These are phyloP conservation scores for Petunia secreta DNA, from an alignment of 257 asterid species.

Conservation along the genomic window DNA sequence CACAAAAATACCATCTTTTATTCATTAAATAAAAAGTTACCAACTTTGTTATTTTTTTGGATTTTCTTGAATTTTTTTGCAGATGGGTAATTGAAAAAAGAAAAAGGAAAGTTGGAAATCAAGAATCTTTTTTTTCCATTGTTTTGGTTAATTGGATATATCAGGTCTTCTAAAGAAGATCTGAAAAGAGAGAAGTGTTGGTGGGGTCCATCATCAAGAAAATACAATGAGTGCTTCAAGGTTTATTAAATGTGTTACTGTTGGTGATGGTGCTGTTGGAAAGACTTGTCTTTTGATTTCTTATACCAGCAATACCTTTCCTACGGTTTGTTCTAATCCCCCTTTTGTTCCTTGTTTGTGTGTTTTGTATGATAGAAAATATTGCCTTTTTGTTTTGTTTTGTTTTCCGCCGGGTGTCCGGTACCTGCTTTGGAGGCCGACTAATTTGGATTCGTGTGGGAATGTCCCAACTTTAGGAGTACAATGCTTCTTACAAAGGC, in stretches of 20 bases:
- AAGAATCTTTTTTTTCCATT: background rate
- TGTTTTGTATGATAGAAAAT: background rate
- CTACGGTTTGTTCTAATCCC: conserved; percentile 29
- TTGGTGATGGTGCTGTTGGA: conserved; percentile 44
- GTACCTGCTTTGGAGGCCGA: background rate
- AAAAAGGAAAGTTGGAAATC: background rate
- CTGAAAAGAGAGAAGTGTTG: conserved; percentile 22
- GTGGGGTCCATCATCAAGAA: background rate
- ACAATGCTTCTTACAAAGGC: no score
- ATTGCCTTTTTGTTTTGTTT: background rate
- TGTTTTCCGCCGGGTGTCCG: background rate
- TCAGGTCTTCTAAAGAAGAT: conserved; percentile 34
- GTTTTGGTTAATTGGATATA: conserved; percentile 12
- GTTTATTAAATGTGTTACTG: conserved; percentile 42
- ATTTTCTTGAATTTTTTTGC: background rate
- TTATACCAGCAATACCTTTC: conserved; percentile 39
- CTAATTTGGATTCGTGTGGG: background rate
- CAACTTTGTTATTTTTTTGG: background rate
- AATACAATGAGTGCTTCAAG: conserved; percentile 36
- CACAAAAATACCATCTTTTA: background rate
- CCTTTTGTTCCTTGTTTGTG: background rate
- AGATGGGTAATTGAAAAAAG: conserved; percentile 18
- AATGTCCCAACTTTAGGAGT: no score
- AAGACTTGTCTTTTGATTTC: conserved; percentile 41
- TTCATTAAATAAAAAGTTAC: no score